Conservation (phyloP, 169 alveolate genomes). For the Plasmodium fragile region DNA sequence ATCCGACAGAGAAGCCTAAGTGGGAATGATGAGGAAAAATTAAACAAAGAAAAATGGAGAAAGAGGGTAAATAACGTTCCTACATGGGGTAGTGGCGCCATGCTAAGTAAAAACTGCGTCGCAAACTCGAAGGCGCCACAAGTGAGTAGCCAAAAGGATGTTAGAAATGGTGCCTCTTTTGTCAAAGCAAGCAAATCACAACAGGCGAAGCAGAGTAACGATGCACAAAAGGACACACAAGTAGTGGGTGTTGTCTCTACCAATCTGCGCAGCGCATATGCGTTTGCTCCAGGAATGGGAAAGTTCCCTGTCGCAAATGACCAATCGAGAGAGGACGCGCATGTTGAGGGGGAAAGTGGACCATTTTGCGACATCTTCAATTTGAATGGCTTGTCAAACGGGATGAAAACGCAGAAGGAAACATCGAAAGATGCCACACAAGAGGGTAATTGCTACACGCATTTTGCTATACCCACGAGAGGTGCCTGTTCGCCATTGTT, state of each 20-base stretch:
- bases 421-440: not conserved
- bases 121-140: not conserved
- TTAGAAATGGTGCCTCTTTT: not conserved
- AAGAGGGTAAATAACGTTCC: not conserved
- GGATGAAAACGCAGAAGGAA: not conserved
- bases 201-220: not conserved
- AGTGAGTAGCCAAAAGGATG: not conserved
- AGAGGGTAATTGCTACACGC: not conserved
- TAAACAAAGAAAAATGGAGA: not conserved
- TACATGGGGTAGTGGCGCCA: not conserved
- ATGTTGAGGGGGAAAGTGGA: not conserved
- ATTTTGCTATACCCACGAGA: not conserved
- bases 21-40: not conserved
- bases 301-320: not conserved
- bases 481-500: not conserved
- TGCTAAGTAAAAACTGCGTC: not conserved
- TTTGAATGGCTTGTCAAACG: not conserved
- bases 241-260: not conserved
- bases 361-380: not conserved
- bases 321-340: not conserved
- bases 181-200: not conserved
- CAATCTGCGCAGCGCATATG: not conserved
- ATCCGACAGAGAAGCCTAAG: not conserved
- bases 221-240: not conserved
- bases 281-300: not conserved